Evolutionary conservation across 2,329 filamentous ascomycete species (phyloP).

Genomic region (Beauveria brongniartii): DNA sequence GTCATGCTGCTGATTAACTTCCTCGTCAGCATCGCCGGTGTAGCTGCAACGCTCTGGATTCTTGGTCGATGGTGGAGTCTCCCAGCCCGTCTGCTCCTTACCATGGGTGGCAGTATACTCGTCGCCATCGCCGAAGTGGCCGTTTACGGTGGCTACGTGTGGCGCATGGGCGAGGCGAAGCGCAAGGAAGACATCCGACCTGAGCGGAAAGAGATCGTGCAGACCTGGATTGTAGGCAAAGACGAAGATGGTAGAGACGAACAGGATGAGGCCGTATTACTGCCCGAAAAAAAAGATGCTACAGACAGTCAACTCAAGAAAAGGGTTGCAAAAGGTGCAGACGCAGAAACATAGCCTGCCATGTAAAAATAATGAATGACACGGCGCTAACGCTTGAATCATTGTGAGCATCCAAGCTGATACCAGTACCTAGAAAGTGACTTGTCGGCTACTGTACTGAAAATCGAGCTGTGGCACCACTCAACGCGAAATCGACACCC

Average conservation of each 20-base stretch:
- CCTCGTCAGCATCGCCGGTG: slow-evolving; percentile 74
- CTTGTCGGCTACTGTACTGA: neutral
- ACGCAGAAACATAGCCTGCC: neutral
- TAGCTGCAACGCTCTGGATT: slow-evolving; percentile 71
- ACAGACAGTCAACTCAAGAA: neutral
- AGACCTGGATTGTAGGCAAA: slow-evolving; percentile 59
- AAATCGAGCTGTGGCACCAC: neutral
- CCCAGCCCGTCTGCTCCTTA: slow-evolving; percentile 60
- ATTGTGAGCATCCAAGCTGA: neutral
- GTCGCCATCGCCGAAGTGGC: slow-evolving; percentile 71
- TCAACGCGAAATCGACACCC: slow-evolving; percentile 2
- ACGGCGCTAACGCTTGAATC: neutral
- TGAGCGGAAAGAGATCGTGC: slow-evolving; percentile 61
- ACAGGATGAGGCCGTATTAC: slow-evolving; percentile 18
- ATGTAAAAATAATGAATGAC: neutral
- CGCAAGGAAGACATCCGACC: slow-evolving; percentile 49
- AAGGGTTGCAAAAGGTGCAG: neutral
- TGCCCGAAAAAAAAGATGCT: slow-evolving; percentile 17
- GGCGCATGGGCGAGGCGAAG: slow-evolving; percentile 62
- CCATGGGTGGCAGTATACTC: slow-evolving; percentile 59
- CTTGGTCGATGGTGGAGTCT: slow-evolving; percentile 67
- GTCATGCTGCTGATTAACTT: slow-evolving; percentile 84
- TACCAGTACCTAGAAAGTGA: neutral
- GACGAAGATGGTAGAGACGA: slow-evolving; percentile 21
- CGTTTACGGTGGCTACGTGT: slow-evolving; percentile 68